Base-by-base conservation (phyloP, 495 filamentous ascomycete species). In the Daldinia bambusicola region DNA sequence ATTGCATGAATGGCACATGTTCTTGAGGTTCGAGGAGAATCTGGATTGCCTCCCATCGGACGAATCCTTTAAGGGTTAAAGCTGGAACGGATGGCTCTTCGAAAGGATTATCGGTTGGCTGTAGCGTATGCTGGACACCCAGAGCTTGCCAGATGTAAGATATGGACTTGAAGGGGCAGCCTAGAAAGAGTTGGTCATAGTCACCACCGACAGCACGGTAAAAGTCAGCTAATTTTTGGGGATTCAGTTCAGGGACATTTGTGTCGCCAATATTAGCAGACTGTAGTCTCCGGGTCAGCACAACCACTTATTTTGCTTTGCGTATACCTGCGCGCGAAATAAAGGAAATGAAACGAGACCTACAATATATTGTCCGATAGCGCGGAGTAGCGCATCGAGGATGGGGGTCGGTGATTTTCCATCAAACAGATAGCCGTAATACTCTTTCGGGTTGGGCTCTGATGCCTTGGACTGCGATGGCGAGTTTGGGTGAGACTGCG, bases 1-100 rank as follows among this genome's bases (percentile, higher is more conserved):
- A 89, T 72, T 94, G 94, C 7, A 99, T 76, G 70, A 93, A 94
- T 1, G 88, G 88, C 1, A 91, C 91, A 81, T 98, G 95, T 74
- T 95, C 92, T 67, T 93, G 90, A 2, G 96, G 95, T 59, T 90
- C 92, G 12, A 98, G 86, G 34, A 98, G 84, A 32, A 97, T 81
- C 80, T 98, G 93, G 14, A 99, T 93, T 2, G 92, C 92, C 84
- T 98, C 92, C 94, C 95, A 99, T 74, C 90, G 89, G 43, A 95
- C 90, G 76, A 97, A 99, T 26, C 95, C 95, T 69, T 87, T 88
- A 0, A 85, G 83, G 41, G 93, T 94, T 61, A 99, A 82, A 13
- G 93, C 92, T 9, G 95, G 95, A 40, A 97, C 84, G 1, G 86
- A 88, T 0, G 95, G 95, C 10, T 89, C 80, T 2, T 86, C 84